Evolutionary conservation across 2,329 filamentous ascomycete genomes (phyloP).

Genomic region (Phialocephala subalpina): DNA sequence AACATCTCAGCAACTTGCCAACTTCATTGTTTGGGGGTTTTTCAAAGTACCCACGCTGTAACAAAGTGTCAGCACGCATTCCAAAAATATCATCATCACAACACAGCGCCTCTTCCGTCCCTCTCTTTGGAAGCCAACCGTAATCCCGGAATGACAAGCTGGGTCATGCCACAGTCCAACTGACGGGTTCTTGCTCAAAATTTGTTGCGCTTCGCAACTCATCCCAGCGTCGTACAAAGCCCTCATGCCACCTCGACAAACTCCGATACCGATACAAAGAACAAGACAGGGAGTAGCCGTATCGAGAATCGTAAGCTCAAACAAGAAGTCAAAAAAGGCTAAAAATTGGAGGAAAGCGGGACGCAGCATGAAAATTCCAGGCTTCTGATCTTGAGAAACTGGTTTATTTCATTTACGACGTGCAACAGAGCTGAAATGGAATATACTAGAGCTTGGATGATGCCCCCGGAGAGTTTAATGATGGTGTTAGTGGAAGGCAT

Average conservation of each 20-base stretch:
- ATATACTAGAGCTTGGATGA: neutral
- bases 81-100: neutral
- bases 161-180: neutral
- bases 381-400: conserved; percentile 18
- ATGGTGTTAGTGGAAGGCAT: conserved; percentile 9
- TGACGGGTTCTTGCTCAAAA: neutral
- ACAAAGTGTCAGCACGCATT: neutral
- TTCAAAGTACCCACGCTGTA: too few species aligned
- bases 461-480: conserved; percentile 5
- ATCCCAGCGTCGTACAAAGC: neutral
- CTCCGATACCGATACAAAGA: neutral
- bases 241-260: neutral
- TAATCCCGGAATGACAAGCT: neutral
- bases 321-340: neutral
- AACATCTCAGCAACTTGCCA: neutral
- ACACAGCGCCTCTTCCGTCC: neutral
- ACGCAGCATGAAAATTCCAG: neutral
- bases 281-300: neutral
- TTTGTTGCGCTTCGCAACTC: conserved; percentile 34
- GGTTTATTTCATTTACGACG: conserved; percentile 23
- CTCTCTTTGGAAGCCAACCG: neutral
- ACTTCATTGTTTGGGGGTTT: neutral
- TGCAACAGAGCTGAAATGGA: conserved; percentile 23
- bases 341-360: neutral
- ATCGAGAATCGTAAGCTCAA: neutral